These are phyloP conservation scores for Serendipita sp. DNA, from an alignment of 768 basidiomycete species.

Conservation along the genomic window DNA sequence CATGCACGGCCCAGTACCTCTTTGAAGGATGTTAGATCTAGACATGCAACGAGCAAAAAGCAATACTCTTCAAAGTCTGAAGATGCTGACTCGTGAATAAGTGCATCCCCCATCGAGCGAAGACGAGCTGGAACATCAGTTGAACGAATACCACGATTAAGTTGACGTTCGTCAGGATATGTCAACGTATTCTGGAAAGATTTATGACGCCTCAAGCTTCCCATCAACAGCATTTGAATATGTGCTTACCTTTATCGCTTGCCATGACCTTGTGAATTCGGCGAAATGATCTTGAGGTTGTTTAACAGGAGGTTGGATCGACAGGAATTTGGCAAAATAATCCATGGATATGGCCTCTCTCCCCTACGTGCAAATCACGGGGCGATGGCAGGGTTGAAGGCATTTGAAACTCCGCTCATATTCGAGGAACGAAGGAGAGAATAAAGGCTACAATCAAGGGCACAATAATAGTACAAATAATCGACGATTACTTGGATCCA, in stretches of 20 bases:
- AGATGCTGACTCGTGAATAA: conserved; percentile 72
- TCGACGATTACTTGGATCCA: conserved; percentile 20
- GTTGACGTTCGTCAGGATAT: conserved; percentile 77
- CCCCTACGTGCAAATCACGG: not conserved
- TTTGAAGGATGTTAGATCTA: conserved; percentile 18
- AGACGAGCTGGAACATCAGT: conserved; percentile 68
- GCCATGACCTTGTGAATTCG: conserved; percentile 67
- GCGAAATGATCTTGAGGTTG: conserved; percentile 44
- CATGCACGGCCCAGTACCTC: conserved; percentile 73
- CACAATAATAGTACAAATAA: not conserved
- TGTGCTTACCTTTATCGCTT: conserved; percentile 40
- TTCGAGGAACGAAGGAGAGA: not conserved
- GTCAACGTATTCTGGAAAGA: conserved; percentile 52
- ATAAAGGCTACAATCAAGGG: not conserved
- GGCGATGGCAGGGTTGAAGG: no score
- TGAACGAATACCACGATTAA: conserved; percentile 59
- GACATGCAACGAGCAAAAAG: not conserved
- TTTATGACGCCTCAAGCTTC: not conserved
- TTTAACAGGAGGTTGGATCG: conserved; percentile 31
- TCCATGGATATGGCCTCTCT: conserved; percentile 35
- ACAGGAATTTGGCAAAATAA: conserved; percentile 72
- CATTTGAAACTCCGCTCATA: no score
- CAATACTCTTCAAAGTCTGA: conserved; percentile 60
- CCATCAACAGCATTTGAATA: not conserved
- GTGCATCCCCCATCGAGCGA: conserved; percentile 63